Percentiles rank a stretch among this genome's conserved stretches.
Conservation (phyloP, 805 yeast species). For the Starmerella floricola region DNA sequence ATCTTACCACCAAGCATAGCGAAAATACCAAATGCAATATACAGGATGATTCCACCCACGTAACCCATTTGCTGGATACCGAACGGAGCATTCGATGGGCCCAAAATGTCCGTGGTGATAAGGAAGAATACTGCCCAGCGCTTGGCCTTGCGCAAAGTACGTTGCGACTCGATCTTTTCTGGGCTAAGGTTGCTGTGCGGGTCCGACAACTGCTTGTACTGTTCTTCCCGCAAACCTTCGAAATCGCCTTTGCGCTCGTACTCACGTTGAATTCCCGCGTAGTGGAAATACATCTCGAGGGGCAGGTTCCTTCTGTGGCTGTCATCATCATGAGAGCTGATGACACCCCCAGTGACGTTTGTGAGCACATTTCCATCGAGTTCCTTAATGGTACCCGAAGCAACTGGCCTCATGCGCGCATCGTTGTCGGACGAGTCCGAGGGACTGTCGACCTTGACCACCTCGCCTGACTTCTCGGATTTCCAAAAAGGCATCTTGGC, state of each 20-base stretch:
- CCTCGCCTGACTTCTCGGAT: no score
- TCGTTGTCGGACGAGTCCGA: no score
- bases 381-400: constrained; percentile 11
- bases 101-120: constrained; percentile 39
- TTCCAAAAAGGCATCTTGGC: no score
- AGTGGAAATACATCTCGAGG: constrained; percentile 16
- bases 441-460: no score
- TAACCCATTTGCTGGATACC: constrained; percentile 36
- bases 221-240: constrained; percentile 17
- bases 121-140: constrained; percentile 32
- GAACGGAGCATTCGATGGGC: constrained; percentile 38
- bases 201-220: constrained; percentile 14
- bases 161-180: constrained; percentile 20
- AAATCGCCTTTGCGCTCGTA: constrained; percentile 16
- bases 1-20: constrained; percentile 36
- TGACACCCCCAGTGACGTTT: constrained; percentile 14
- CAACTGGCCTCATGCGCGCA: neutral
- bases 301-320: constrained; percentile 17
- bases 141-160: constrained; percentile 16
- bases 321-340: constrained; percentile 17
- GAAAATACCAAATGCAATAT: constrained; percentile 32
- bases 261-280: constrained; percentile 21
- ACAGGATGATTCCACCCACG: constrained; percentile 36
- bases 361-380: constrained; percentile 7
- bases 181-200: constrained; percentile 19